A percentile compares a stretch with the other conserved stretches of the same genome.
These are phyloP conservation scores for Fusarium tupiense DNA, from an alignment of 2,329 filamentous ascomycete species.

Conservation along the genomic window DNA sequence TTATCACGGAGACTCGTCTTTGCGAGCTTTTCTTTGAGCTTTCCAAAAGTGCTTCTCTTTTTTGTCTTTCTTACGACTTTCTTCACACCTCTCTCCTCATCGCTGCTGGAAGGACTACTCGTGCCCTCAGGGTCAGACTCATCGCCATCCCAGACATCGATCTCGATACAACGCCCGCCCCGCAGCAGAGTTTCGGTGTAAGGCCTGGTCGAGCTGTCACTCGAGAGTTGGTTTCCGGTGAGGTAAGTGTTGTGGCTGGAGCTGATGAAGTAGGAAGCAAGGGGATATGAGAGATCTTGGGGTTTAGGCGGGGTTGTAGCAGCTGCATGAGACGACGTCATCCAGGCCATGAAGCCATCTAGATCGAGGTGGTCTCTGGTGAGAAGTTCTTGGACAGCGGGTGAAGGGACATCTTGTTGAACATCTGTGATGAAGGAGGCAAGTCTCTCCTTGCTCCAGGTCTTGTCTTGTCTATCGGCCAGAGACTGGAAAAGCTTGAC, in stretches of 20 bases:
- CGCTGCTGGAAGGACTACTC: slow-evolving; percentile 55
- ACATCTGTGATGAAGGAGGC: slow-evolving; percentile 57
- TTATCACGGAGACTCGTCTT: slow-evolving; percentile 58
- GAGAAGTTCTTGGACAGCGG: slow-evolving; percentile 41
- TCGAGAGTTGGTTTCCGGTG: slow-evolving; percentile 86
- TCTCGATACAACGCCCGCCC: slow-evolving; percentile 90
- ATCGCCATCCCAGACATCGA: slow-evolving; percentile 94
- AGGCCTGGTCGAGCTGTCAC: slow-evolving; percentile 85
- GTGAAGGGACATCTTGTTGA: slow-evolving; percentile 54
- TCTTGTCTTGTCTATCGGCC: slow-evolving; percentile 49
- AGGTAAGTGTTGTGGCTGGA: slow-evolving; percentile 97
- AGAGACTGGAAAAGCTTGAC: slow-evolving; percentile 58
- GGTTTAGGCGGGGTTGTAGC: slow-evolving; percentile 52
- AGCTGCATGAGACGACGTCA: slow-evolving; percentile 61
- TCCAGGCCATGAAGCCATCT: slow-evolving; percentile 63
- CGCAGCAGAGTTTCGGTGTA: slow-evolving; percentile 86
- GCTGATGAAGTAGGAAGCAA: slow-evolving; percentile 92
- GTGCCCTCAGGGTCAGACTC: slow-evolving; percentile 69
- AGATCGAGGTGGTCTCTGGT: slow-evolving; percentile 54
- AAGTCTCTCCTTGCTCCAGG: slow-evolving; percentile 59
- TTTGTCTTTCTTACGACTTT: slow-evolving; percentile 63
- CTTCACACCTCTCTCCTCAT: slow-evolving; percentile 55
- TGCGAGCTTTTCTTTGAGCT: slow-evolving; percentile 68
- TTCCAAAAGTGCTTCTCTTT: slow-evolving; percentile 67
- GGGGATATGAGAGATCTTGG: slow-evolving; percentile 74